Evolutionary conservation across 2,329 filamentous ascomycete genomes (phyloP).

Genomic region (Hypoxylon sp.): DNA sequence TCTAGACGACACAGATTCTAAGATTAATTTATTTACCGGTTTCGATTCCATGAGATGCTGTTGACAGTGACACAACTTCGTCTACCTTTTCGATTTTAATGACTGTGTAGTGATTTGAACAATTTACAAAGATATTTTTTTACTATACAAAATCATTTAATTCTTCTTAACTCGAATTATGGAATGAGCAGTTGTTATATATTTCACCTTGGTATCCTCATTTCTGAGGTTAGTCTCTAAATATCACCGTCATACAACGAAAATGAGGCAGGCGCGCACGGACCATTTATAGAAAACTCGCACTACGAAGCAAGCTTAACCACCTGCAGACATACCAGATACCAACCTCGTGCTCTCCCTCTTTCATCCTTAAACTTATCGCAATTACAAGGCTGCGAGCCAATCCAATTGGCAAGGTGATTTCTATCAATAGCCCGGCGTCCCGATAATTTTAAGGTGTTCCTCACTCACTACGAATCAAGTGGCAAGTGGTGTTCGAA

Average conservation of each 20-base stretch:
- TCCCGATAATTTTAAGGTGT: not conserved
- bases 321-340: no score
- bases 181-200: not conserved
- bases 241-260: not conserved
- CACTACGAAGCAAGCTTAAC: not conserved
- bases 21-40: not conserved
- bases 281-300: conserved; percentile 11
- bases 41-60: not conserved
- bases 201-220: not conserved
- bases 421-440: not conserved
- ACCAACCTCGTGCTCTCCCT: not conserved
- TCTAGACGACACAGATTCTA: not conserved
- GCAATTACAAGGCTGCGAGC: not conserved
- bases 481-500: not conserved
- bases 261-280: conserved; percentile 16
- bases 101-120: not conserved
- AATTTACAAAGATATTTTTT: not conserved
- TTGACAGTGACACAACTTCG: not conserved
- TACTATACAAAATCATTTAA: not conserved
- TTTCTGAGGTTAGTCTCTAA: not conserved
- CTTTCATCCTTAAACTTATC: not conserved
- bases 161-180: not conserved
- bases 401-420: not conserved
- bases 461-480: not conserved
- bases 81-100: not conserved